Evolutionary conservation across 139 green algal genomes (phyloP), one percentile per base, ranked within the genome.

Genomic region (Closterium sp.): DNA sequence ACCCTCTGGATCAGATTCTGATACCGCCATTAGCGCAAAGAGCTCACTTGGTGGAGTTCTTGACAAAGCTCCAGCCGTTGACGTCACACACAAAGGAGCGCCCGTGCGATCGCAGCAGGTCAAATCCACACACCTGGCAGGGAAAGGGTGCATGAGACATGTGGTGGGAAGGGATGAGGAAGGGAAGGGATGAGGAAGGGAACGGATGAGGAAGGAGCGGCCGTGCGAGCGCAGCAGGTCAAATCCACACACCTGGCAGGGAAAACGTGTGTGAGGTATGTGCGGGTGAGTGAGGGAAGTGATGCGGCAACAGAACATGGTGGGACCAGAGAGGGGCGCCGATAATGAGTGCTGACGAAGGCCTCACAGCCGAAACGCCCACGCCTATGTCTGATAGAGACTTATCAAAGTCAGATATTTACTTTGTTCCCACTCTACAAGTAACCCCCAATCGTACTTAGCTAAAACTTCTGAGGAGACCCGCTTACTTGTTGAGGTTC

Each of bases 11-110:
- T 45, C 9, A 9, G 2, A 45, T 9, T 45, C 38, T 45, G 38
- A 45, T 9, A 45, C 38, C 38, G 38, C 38, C 38, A 45, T 6
- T 45, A 6, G 38, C 38, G 0, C 38, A 45, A 9, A 45, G 38
- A 45, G 22, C 87, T 89, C 99, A 99, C 97, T 99, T 99, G 87
- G 97, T 96, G 21, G 95, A 97, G 96, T 98, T 99, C 95, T 99
- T 99, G 7, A 99, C 98, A 90, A 99, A 99, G 89, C 92, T 97
- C 98, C 97, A 99, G 91, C 98, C 98, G 94, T 99, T 99, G 70
- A 99, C 98, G 91, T 99, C 98, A 94, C 98, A 99, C 31, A 99
- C 98, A 90, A 97, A 99, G 3, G 96, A 97, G 86, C 93, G 92
- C 6, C 97, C 97, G 45, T 97, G 96, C 45, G 88, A 95, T 21